Conservation (phyloP, 2,329 filamentous ascomycete species). For the Fusarium chlamydosporum region DNA sequence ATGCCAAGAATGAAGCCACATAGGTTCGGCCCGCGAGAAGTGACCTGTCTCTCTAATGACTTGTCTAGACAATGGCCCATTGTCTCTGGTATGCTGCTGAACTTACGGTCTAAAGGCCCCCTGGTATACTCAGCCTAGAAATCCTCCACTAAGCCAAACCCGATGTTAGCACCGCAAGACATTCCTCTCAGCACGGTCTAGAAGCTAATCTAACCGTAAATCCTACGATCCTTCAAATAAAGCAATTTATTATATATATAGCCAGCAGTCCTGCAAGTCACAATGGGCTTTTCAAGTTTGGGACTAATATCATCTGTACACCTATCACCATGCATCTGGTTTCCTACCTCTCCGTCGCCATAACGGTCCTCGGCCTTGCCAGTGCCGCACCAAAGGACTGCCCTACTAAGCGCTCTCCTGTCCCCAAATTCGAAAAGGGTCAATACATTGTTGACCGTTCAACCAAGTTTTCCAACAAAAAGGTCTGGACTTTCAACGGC, state of each 20-base stretch:
- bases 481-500: conserved; percentile 43
- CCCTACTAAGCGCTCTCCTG: conserved; percentile 37
- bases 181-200: conserved; percentile 36
- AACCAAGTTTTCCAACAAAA: conserved; percentile 45
- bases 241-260: conserved; percentile 16
- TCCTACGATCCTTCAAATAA: conserved; percentile 10
- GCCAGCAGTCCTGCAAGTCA: background rate
- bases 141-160: conserved; percentile 19
- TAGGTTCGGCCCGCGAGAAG: background rate
- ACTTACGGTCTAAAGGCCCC: conserved; percentile 6
- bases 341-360: conserved; percentile 36
- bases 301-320: background rate
- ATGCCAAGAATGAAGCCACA: background rate
- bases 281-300: background rate
- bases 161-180: conserved; percentile 6
- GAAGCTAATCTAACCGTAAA: conserved; percentile 14
- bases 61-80: background rate
- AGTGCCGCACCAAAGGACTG: conserved; percentile 22
- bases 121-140: conserved; percentile 28
- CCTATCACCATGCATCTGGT: conserved; percentile 32
- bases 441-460: conserved; percentile 46
- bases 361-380: conserved; percentile 31
- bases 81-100: conserved; percentile 21
- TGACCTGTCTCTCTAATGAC: background rate
- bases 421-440: conserved; percentile 34